Conservation (phyloP, 2,329 filamentous ascomycete genomes). For the Blumeria hordei region DNA sequence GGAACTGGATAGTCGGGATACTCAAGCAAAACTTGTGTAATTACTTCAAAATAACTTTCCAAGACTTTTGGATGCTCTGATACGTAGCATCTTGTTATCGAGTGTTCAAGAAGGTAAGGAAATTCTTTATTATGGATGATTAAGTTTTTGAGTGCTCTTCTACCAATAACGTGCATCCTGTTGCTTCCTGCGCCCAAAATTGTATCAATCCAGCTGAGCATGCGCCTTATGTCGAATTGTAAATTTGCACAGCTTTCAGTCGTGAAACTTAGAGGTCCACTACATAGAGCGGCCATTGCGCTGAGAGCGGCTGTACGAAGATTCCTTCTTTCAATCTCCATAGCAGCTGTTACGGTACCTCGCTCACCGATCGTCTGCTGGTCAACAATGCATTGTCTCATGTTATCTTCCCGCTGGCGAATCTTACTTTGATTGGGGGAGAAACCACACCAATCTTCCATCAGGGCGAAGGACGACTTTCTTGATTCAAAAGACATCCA, state of each 20-base stretch:
- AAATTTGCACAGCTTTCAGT: constrained; percentile 73
- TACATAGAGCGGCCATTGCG: constrained; percentile 85
- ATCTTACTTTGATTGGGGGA: constrained; percentile 76
- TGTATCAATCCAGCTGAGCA: constrained; percentile 85
- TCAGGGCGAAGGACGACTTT: constrained; percentile 82
- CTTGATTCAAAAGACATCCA: constrained; percentile 97
- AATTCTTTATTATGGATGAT: constrained; percentile 79
- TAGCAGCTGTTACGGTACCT: constrained; percentile 59
- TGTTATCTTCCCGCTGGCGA: constrained; percentile 58
- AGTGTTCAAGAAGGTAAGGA: constrained; percentile 64
- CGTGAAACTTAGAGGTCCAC: constrained; percentile 59
- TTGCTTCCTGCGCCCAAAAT: constrained; percentile 88
- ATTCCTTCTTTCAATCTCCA: constrained; percentile 93
- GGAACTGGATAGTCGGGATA: constrained; percentile 59
- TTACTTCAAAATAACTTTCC: constrained; percentile 87
- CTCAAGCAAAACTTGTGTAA: constrained; percentile 66
- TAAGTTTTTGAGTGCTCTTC: constrained; percentile 68
- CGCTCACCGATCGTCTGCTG: constrained; percentile 51
- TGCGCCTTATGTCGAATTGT: constrained; percentile 75
- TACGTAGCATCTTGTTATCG: constrained; percentile 75
- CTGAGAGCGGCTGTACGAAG: constrained; percentile 74
- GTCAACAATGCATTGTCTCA: constrained; percentile 64
- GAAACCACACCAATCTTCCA: constrained; percentile 99
- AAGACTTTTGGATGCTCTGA: constrained; percentile 60
- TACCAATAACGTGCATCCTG: constrained; percentile 72